Evolutionary conservation across 257 asterid species (phyloP).

Genomic region (Capsicum rhomboideum): DNA sequence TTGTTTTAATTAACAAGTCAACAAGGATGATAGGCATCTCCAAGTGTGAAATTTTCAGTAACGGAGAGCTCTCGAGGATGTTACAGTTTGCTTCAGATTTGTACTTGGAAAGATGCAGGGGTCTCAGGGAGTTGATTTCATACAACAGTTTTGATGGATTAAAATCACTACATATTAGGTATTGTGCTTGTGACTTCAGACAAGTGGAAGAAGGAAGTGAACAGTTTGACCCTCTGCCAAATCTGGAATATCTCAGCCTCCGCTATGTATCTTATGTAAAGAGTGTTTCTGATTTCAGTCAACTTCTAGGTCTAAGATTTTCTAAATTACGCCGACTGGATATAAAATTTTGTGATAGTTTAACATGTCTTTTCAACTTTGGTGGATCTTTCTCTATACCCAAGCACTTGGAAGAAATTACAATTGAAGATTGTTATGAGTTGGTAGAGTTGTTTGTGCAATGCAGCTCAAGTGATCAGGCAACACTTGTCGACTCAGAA

Average conservation of each 20-base stretch:
- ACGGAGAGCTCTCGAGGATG: slow-evolving; percentile 4
- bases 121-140: background rate
- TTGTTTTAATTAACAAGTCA: accelerated
- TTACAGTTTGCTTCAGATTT: background rate
- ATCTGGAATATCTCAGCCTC: background rate
- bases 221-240: background rate
- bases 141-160: slow-evolving; percentile 5
- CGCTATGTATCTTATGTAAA: background rate
- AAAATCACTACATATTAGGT: background rate
- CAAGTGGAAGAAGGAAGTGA: background rate
- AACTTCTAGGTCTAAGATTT: slow-evolving; percentile 1
- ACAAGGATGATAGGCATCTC: background rate
- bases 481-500: background rate
- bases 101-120: background rate
- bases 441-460: background rate
- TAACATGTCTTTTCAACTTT: background rate
- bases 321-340: background rate
- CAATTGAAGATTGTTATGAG: background rate
- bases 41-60: background rate
- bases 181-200: background rate
- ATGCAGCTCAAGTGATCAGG: background rate
- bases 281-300: background rate
- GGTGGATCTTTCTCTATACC: background rate
- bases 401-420: background rate
- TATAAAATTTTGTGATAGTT: background rate